These are phyloP conservation scores for Rhodofomes roseus DNA, from an alignment of 1,284 basidiomycete species.

Conservation along the genomic window DNA sequence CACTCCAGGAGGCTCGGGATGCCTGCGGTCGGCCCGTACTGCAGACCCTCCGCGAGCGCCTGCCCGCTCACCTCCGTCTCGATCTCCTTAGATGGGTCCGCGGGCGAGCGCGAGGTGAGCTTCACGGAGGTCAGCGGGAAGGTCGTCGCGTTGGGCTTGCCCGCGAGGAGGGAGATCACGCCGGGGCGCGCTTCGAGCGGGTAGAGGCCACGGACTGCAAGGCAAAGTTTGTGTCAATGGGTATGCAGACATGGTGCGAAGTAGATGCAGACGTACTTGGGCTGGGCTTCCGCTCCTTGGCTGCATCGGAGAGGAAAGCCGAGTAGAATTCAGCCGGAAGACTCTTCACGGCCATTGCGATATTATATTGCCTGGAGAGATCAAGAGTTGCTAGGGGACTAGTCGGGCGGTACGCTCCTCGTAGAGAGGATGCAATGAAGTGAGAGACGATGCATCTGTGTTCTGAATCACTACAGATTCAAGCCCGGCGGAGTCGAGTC, in stretches of 20 bases:
- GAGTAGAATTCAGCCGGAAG: conserved; percentile 51
- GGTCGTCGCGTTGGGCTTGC: conserved; percentile 85
- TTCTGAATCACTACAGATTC: neutral
- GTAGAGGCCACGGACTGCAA: conserved; percentile 49
- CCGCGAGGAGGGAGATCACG: conserved; percentile 83
- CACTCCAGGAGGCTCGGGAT: conserved; percentile 59
- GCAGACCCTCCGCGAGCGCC: conserved; percentile 62
- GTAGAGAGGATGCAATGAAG: too few species aligned
- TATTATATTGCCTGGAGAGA: too few species aligned
- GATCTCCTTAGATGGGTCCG: conserved; percentile 38
- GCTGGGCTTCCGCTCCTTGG: conserved; percentile 55
- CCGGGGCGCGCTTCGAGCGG: conserved; percentile 78
- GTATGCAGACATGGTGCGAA: neutral
- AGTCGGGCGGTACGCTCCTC: too few species aligned
- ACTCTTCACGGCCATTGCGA: conserved; percentile 22
- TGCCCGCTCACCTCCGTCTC: conserved; percentile 50
- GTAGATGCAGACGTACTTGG: conserved; percentile 46
- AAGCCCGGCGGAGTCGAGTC: neutral
- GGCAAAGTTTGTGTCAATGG: neutral
- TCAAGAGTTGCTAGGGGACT: too few species aligned
- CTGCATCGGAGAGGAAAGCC: conserved; percentile 52
- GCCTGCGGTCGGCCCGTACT: conserved; percentile 80
- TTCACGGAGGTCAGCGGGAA: conserved; percentile 85
- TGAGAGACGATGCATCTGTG: too few species aligned
- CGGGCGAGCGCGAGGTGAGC: conserved; percentile 48